phyloP scores from a whole-genome alignment of 1,139 yeast genomes.

The Protomyces inouyei region DNA sequence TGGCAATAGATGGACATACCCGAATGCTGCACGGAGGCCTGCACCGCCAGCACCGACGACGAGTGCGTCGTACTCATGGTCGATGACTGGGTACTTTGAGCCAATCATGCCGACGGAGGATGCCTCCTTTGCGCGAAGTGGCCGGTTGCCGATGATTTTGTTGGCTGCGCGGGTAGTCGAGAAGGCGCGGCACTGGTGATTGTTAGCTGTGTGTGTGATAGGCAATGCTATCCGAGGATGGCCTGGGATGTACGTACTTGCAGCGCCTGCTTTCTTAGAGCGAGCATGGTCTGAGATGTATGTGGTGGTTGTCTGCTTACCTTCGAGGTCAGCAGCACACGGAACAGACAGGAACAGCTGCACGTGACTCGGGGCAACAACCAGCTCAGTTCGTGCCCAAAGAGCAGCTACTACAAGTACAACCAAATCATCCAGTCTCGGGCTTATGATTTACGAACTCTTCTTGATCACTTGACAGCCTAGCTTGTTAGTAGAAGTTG shows the following conservation, averaged over 20 bases:
- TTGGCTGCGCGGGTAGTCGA: constrained; percentile 11
- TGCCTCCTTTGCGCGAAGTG: constrained; percentile 42
- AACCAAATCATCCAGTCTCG: constrained; percentile 5
- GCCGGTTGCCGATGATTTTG: constrained; percentile 29
- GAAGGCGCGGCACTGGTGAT: constrained; percentile 8
- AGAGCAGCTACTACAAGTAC: too few relatives aligned
- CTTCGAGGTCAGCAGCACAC: neutral
- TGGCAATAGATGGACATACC: constrained; percentile 9
- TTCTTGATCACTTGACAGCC: constrained; percentile 11
- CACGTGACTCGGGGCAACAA: neutral
- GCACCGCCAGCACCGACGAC: constrained; percentile 99
- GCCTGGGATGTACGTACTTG: neutral
- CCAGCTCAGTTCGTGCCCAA: too few relatives aligned
- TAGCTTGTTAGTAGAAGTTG: neutral
- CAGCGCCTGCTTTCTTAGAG: neutral
- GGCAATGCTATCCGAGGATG: too few relatives aligned
- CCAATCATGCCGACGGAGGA: constrained; percentile 37
- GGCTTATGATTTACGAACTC: constrained; percentile 2
- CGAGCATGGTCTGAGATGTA: neutral
- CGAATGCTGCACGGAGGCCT: constrained; percentile 93
- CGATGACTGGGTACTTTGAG: constrained; percentile 75
- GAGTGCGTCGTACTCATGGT: constrained; percentile 96
- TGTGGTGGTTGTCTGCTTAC: neutral
- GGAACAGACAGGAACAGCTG: neutral
- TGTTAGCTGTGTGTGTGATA: neutral